These are phyloP conservation scores for Acacia melanoxylon DNA, from an alignment of 306 rosid genomes.

Conservation along the genomic window DNA sequence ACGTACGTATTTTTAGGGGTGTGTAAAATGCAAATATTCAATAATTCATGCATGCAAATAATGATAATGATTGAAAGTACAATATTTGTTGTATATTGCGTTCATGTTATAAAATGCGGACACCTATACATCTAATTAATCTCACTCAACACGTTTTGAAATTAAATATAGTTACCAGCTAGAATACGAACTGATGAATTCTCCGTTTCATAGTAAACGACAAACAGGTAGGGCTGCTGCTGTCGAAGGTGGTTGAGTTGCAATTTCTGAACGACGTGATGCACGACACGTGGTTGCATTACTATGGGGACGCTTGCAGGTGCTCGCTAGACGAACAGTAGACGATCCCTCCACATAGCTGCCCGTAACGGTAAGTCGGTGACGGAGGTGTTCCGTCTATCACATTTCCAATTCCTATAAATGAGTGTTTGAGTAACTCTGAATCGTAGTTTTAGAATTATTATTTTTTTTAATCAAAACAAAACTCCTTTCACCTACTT, in stretches of 20 bases:
- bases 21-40: neutral
- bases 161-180: neutral
- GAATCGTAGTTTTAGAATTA: no score
- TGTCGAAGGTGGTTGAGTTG: neutral
- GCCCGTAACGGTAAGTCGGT: neutral
- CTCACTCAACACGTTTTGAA: neutral
- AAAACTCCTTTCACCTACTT: no score
- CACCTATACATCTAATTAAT: neutral
- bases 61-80: neutral
- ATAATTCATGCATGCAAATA: neutral
- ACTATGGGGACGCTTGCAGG: neutral
- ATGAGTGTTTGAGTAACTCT: no score
- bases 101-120: neutral
- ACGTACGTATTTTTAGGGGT: neutral
- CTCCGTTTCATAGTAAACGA: neutral
- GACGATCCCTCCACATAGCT: neutral
- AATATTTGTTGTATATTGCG: neutral
- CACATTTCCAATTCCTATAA: no score
- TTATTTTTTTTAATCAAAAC: no score
- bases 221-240: neutral
- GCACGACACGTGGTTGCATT: conserved; percentile 22
- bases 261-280: neutral
- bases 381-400: neutral
- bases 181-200: neutral
- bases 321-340: conserved; percentile 25